Base-by-base conservation (phyloP, 2,329 filamentous ascomycete genomes). In the Epichloe baconii region DNA sequence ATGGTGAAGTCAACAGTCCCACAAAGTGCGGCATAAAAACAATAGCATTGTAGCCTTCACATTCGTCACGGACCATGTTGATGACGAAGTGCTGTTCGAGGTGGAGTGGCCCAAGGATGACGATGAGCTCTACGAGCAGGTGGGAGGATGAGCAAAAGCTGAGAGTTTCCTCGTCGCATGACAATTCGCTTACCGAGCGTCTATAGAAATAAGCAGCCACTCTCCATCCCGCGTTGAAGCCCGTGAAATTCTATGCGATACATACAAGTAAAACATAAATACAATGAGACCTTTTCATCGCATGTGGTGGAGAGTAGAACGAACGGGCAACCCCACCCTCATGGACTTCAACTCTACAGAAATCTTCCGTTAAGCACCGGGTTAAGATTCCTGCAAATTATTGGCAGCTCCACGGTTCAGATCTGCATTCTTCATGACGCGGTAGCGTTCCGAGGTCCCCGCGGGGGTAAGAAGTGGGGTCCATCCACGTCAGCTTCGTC, bases 21-120 rank as follows among this genome's bases (percentile, higher is more conserved):
- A 61, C 63, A 0, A 66, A 63, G 42, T 67, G 71, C 52, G 71
- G 70, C 0, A 47, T 80, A 11, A 68, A 54, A 69, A 79, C 34
- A 73, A 73, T 38, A 66, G 65, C 51, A 64, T 71, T 0, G 61
- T 80, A 15, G 77, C 77, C 0, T 79, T 81, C 60, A 62, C 68
- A 0, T 66, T 79, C 42, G 60, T 68, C 31, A 60, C 66, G 3
- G 68, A 70, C 11, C 64, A 61, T 15, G 64, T 66, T 6, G 70
- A 68, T 2, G 66, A 70, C 4, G 67, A 71, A 6, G 62, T 61
- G 0, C 58, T 63, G 21, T 77, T 77, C 53, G 59, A 70, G 40
- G 73, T 77, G 10, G 68, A 74, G 48, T 69, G 71, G 61, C 73
- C 73, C 0, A 62, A 55, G 31, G 70, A 76, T 19, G 71, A 74